These are phyloP conservation scores for Grigorovia humatica DNA, from an alignment of 805 yeast genomes.

Conservation along the genomic window DNA sequence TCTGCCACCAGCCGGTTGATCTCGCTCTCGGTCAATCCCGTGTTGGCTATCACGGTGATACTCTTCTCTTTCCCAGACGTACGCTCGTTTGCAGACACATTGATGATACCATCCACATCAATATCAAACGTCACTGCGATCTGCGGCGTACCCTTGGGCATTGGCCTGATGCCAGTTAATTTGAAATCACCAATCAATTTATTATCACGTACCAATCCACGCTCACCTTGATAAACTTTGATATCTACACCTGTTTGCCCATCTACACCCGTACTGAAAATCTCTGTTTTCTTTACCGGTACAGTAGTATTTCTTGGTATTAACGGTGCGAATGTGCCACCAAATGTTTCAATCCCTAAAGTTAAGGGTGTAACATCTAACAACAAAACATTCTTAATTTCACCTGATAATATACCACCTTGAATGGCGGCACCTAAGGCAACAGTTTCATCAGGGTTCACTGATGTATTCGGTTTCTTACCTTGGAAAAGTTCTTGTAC, in stretches of 20 bases:
- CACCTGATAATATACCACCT: conserved; percentile 79
- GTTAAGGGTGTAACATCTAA: conserved; percentile 79
- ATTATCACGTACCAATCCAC: conserved; percentile 69
- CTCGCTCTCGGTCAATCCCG: conserved; percentile 62
- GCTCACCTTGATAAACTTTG: conserved; percentile 72
- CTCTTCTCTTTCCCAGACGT: conserved; percentile 61
- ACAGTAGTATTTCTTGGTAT: conserved; percentile 71
- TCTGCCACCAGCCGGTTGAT: conserved; percentile 53
- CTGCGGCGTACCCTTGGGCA: conserved; percentile 75
- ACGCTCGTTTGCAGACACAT: conserved; percentile 72
- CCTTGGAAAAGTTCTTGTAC: conserved; percentile 47
- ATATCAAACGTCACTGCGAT: conserved; percentile 67
- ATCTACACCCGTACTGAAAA: conserved; percentile 74
- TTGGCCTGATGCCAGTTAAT: conserved; percentile 60
- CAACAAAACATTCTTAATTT: conserved; percentile 64
- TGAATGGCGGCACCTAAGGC: conserved; percentile 87
- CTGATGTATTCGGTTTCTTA: conserved; percentile 57
- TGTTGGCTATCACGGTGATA: conserved; percentile 59
- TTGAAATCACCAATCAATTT: conserved; percentile 67
- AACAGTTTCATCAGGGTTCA: conserved; percentile 90
- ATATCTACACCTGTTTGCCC: conserved; percentile 78
- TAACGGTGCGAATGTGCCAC: conserved; percentile 72
- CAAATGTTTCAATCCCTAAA: conserved; percentile 74
- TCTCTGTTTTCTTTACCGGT: conserved; percentile 64
- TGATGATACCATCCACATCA: conserved; percentile 76